A percentile compares a stretch with the other conserved stretches of the same genome.
These are phyloP conservation scores for Ceratocystis variospora DNA, from an alignment of 2,329 filamentous ascomycete genomes.

Conservation along the genomic window DNA sequence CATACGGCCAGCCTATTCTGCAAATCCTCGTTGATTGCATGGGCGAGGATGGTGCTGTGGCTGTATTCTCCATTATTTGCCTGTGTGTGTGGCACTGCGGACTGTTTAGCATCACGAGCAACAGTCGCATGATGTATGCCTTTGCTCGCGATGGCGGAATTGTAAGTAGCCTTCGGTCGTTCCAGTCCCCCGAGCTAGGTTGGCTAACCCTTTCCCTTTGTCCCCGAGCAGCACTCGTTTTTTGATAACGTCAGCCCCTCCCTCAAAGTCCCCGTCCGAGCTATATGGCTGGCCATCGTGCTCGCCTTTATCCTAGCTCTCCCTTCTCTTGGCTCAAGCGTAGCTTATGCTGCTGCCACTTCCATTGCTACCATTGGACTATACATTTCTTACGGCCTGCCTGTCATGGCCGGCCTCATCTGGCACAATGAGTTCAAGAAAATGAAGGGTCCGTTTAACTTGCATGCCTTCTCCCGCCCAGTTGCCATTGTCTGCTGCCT, in stretches of 20 bases:
- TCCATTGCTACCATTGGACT: slow-evolving; percentile 46
- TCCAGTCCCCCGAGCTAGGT: neutral
- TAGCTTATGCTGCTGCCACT: slow-evolving; percentile 45
- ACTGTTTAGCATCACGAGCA: slow-evolving; percentile 43
- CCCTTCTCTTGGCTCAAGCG: slow-evolving; percentile 39
- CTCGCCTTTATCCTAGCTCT: slow-evolving; percentile 42
- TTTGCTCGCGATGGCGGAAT: slow-evolving; percentile 44
- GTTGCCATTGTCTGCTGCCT: slow-evolving; percentile 34
- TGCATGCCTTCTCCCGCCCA: slow-evolving; percentile 32
- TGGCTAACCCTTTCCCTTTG: neutral
- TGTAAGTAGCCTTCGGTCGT: slow-evolving; percentile 22
- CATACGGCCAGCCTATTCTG: slow-evolving; percentile 40
- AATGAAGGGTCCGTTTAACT: slow-evolving; percentile 43
- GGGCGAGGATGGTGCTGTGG: slow-evolving; percentile 41
- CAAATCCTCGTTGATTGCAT: slow-evolving; percentile 46
- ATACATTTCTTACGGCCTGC: slow-evolving; percentile 45
- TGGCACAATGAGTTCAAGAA: slow-evolving; percentile 35
- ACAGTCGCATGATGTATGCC: slow-evolving; percentile 47
- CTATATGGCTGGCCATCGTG: slow-evolving; percentile 41
- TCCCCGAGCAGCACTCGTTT: slow-evolving; percentile 30
- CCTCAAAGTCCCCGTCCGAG: slow-evolving; percentile 37
- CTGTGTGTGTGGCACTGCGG: slow-evolving; percentile 49
- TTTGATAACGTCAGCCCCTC: slow-evolving; percentile 40
- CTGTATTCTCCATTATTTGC: slow-evolving; percentile 41
- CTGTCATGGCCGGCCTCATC: slow-evolving; percentile 41